Evolutionary conservation across 768 basidiomycete genomes (phyloP).

Genomic region (Boletales sp.): DNA sequence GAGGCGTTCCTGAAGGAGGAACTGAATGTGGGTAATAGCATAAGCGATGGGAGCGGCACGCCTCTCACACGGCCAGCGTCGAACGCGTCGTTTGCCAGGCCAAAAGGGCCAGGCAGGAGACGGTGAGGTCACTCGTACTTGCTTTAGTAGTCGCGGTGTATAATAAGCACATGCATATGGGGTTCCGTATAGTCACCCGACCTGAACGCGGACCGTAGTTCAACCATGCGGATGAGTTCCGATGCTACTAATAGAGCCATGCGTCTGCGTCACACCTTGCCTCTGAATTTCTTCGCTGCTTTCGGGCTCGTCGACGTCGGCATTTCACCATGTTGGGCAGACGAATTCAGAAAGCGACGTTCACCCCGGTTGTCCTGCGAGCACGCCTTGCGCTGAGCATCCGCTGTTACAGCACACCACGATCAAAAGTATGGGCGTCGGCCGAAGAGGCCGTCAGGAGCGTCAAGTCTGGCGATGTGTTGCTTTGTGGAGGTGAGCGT

Average conservation of each 20-base stretch:
- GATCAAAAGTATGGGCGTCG: constrained; percentile 73
- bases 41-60: constrained; percentile 3
- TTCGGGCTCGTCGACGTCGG: background rate
- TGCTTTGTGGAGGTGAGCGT: constrained; percentile 77
- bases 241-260: too few relatives aligned
- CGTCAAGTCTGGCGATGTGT: constrained; percentile 72
- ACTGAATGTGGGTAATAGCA: constrained; percentile 38
- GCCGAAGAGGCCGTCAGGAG: constrained; percentile 82
- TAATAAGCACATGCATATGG: too few relatives aligned
- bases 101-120: constrained; percentile 64
- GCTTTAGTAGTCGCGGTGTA: too few relatives aligned
- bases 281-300: too few relatives aligned
- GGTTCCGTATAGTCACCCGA: too few relatives aligned
- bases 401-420: constrained; percentile 28
- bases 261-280: too few relatives aligned
- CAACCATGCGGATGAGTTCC: too few relatives aligned
- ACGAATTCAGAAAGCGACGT: constrained; percentile 12
- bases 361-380: constrained; percentile 17
- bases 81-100: constrained; percentile 60
- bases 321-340: constrained; percentile 19
- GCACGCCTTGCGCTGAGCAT: constrained; percentile 11
- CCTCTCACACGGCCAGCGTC: constrained; percentile 13
- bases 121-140: constrained; percentile 21
- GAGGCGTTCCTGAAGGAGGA: constrained; percentile 59
- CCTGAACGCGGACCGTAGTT: too few relatives aligned